Percentiles rank a stretch among this genome's conserved stretches.
Evolutionary conservation across 2,329 filamentous ascomycete species (phyloP).

Genomic region (Ceratocystis albifundus): DNA sequence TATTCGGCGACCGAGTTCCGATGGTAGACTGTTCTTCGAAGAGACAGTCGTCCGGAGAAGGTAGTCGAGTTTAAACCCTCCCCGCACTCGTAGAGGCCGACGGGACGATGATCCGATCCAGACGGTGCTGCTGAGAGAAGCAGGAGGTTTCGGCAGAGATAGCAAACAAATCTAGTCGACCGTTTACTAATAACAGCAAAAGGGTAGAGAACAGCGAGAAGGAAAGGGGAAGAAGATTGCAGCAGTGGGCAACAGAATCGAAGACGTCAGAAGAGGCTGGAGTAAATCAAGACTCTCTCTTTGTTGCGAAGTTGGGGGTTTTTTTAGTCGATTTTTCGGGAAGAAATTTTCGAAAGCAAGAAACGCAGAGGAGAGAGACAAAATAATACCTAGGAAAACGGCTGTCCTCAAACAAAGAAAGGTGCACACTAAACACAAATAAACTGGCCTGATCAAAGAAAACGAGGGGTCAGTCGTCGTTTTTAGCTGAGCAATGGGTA

Average conservation of each 20-base stretch:
- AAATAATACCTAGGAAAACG: slow-evolving; percentile 5
- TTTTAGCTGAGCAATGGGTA: slow-evolving; percentile 11
- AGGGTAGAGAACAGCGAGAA: neutral
- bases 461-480: slow-evolving; percentile 14
- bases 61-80: slow-evolving; percentile 21
- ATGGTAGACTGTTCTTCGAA: slow-evolving; percentile 9
- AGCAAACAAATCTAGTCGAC: slow-evolving; percentile 15
- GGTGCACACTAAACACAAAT: slow-evolving; percentile 11
- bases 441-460: slow-evolving; percentile 10
- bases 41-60: slow-evolving; percentile 20
- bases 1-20: slow-evolving; percentile 2
- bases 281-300: slow-evolving; percentile 13
- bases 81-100: slow-evolving; percentile 22
- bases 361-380: slow-evolving; percentile 12
- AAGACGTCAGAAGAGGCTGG: slow-evolving; percentile 17
- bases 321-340: slow-evolving; percentile 20
- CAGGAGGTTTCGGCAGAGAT: slow-evolving; percentile 16
- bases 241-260: slow-evolving; percentile 1
- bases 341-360: slow-evolving; percentile 22
- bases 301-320: slow-evolving; percentile 15
- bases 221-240: neutral
- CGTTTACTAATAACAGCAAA: neutral
- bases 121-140: slow-evolving; percentile 19
- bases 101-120: slow-evolving; percentile 19
- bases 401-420: slow-evolving; percentile 4